Evolutionary conservation across 164 flowering plant species (phyloP).

Genomic region (grape (Vitis vinifera)): DNA sequence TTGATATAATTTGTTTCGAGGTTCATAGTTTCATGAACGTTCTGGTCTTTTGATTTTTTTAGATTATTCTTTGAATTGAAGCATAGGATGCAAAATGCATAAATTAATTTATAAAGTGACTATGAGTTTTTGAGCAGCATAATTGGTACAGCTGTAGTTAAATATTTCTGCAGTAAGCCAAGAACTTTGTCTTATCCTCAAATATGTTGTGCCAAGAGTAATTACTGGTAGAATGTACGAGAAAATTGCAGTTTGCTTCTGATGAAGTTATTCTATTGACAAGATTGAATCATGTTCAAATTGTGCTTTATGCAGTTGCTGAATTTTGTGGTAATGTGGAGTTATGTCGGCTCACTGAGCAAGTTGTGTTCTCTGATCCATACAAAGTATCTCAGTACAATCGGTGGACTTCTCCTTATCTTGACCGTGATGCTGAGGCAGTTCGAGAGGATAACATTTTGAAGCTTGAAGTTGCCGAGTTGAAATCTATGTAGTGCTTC

Average conservation of each 20-base stretch:
- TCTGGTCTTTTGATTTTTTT: not conserved
- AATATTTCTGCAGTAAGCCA: no score
- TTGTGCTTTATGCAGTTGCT: constrained; percentile 63
- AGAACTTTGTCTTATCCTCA: no score
- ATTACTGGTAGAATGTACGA: no score
- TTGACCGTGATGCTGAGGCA: constrained; percentile 80
- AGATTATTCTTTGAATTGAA: no score
- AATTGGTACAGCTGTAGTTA: no score
- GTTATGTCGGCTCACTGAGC: constrained; percentile 90
- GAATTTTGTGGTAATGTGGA: constrained; percentile 94
- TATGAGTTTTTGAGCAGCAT: no score
- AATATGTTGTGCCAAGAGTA: no score
- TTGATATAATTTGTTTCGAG: not conserved
- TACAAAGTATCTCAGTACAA: constrained; percentile 76
- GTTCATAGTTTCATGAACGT: not conserved
- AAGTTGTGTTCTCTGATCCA: constrained; percentile 96
- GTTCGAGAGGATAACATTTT: constrained; percentile 68
- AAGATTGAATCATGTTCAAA: no score
- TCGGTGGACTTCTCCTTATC: constrained; percentile 86
- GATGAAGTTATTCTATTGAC: no score
- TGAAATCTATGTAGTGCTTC: constrained; percentile 71
- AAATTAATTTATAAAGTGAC: no score
- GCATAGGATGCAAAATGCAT: no score
- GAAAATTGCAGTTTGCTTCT: no score
- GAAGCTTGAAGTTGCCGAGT: constrained; percentile 87